phyloP scores from a whole-genome alignment of 2,329 filamentous ascomycete genomes.

The Mycogone perniciosa region DNA sequence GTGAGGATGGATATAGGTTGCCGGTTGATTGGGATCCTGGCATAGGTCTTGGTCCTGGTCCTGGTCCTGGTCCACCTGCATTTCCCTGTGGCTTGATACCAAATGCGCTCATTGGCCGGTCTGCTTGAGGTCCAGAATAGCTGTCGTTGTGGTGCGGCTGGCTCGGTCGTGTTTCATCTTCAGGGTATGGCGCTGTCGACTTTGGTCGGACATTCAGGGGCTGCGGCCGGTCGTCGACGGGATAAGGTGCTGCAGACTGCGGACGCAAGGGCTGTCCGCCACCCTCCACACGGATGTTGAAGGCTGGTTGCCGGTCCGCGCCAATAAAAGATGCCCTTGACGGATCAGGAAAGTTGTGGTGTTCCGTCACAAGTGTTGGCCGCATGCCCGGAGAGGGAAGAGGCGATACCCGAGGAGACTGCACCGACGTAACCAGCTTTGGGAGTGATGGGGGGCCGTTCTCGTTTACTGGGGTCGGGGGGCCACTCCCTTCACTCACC shows the following conservation, averaged over 20 bases:
- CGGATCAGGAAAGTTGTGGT: conserved; percentile 41
- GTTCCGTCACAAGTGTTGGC: conserved; percentile 33
- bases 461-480: conserved; percentile 24
- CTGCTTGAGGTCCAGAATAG: conserved; percentile 42
- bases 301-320: conserved; percentile 41
- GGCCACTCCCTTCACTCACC: conserved; percentile 37
- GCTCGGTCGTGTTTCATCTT: conserved; percentile 39
- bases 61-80: conserved; percentile 23
- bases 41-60: conserved; percentile 32
- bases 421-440: conserved; percentile 16
- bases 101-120: conserved; percentile 47
- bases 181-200: conserved; percentile 47
- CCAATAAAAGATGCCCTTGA: conserved; percentile 33
- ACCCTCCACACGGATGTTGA: conserved; percentile 43
- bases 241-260: conserved; percentile 61
- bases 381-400: conserved; percentile 36
- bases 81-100: conserved; percentile 43
- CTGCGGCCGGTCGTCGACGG: conserved; percentile 57
- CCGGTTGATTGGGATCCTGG: conserved; percentile 40
- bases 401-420: conserved; percentile 32
- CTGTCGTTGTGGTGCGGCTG: conserved; percentile 40
- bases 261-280: conserved; percentile 31
- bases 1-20: conserved; percentile 37
- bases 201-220: conserved; percentile 41
- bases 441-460: conserved; percentile 17